Evolutionary conservation across 1,284 basidiomycete genomes (phyloP).

Genomic region (Xanthoconium separans): DNA sequence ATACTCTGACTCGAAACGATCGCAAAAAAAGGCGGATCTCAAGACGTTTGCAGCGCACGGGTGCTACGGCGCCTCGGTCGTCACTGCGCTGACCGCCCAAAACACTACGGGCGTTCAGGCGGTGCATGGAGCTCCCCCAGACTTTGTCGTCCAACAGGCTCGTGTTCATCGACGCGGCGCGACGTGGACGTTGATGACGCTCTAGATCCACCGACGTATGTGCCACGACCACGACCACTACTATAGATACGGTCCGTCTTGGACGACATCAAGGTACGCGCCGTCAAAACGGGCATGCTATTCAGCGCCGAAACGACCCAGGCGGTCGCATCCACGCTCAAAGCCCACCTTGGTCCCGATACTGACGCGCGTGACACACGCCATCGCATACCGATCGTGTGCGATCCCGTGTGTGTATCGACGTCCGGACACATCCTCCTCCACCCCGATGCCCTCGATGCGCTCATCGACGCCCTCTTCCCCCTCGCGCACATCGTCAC

Average conservation of each 20-base stretch:
- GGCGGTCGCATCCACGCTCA: constrained; percentile 47
- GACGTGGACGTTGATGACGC: no score
- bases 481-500: constrained; percentile 79
- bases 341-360: constrained; percentile 32
- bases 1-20: no score
- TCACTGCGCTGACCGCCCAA: constrained; percentile 91
- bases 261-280: constrained; percentile 72
- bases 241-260: constrained; percentile 71
- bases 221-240: no score
- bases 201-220: no score
- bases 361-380: neutral
- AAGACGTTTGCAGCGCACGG: constrained; percentile 81
- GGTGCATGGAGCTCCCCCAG: constrained; percentile 62
- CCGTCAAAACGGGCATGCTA: constrained; percentile 92
- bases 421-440: constrained; percentile 88
- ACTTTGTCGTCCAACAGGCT: constrained; percentile 74
- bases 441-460: constrained; percentile 61
- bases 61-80: constrained; percentile 84
- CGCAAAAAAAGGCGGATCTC: constrained; percentile 74
- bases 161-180: constrained; percentile 16
- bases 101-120: constrained; percentile 86
- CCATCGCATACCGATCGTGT: constrained; percentile 52
- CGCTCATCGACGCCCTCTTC: constrained; percentile 64
- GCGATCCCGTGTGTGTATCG: constrained; percentile 92
- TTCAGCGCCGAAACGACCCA: constrained; percentile 51